phyloP scores from a whole-genome alignment of 2,329 filamentous ascomycete genomes.

The Phaeosphaeria sp. region DNA sequence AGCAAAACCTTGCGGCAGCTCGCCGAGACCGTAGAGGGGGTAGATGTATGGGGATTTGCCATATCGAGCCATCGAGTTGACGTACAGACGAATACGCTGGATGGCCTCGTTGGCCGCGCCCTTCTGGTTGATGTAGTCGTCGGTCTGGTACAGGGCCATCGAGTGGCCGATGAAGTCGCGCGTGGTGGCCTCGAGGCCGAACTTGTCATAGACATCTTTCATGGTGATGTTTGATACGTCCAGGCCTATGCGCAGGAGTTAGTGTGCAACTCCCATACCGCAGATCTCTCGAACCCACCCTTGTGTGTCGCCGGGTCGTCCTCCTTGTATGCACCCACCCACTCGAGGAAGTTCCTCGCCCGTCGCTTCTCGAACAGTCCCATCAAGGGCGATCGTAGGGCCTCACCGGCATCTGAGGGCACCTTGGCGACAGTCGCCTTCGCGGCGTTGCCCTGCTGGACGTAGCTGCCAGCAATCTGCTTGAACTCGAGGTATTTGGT shows the following conservation, averaged over 20 bases:
- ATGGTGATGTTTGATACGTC: conserved; percentile 82
- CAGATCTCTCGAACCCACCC: conserved; percentile 62
- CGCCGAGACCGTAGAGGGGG: conserved; percentile 94
- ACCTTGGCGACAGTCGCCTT: conserved; percentile 97
- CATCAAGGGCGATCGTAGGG: conserved; percentile 91
- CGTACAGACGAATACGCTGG: conserved; percentile 92
- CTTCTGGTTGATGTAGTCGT: conserved; percentile 78
- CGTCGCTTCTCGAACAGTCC: conserved; percentile 97
- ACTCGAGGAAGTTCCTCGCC: conserved; percentile 96
- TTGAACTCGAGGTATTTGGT: conserved; percentile 62
- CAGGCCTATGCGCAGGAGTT: conserved; percentile 62
- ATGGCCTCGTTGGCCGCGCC: conserved; percentile 85
- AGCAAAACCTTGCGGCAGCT: conserved; percentile 96
- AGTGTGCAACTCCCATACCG: background rate
- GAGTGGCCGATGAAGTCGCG: conserved; percentile 97
- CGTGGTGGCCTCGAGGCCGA: conserved; percentile 86
- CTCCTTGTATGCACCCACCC: conserved; percentile 85
- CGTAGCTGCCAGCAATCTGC: conserved; percentile 88
- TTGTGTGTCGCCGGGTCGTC: conserved; percentile 88
- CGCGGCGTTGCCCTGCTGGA: conserved; percentile 82
- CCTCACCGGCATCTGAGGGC: conserved; percentile 86
- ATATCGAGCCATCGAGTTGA: conserved; percentile 96
- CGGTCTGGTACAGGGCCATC: conserved; percentile 94
- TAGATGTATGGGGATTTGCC: conserved; percentile 99
- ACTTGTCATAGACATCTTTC: conserved; percentile 99